Evolutionary conservation across 768 basidiomycete species (phyloP).

Genomic region (Trametes gibbosa): DNA sequence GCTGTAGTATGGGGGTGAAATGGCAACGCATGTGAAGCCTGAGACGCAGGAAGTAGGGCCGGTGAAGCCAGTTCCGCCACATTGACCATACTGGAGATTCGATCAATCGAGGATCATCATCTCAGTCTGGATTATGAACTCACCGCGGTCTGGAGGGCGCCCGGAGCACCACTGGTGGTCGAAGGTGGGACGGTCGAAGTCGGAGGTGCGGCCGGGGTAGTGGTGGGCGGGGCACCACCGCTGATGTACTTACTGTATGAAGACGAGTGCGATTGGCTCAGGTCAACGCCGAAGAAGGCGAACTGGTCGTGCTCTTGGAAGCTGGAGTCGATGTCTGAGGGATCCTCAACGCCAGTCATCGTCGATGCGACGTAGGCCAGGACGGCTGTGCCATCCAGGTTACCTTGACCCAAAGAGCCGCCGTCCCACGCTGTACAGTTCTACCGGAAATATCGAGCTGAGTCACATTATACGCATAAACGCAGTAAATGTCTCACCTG

Average conservation of each 20-base stretch:
- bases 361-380: constrained; percentile 28
- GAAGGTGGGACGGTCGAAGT: constrained; percentile 7
- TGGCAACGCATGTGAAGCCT: constrained; percentile 23
- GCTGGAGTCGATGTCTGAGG: constrained; percentile 26
- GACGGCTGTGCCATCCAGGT: constrained; percentile 24
- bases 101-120: background rate
- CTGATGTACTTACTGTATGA: constrained; percentile 23
- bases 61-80: constrained; percentile 22
- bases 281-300: constrained; percentile 29
- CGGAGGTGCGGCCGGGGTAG: background rate
- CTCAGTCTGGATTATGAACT: background rate
- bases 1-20: constrained; percentile 28
- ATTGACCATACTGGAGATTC: constrained; percentile 23
- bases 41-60: constrained; percentile 23
- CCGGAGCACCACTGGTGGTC: constrained; percentile 9
- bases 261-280: constrained; percentile 24
- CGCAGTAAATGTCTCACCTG: constrained; percentile 18
- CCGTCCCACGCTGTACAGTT: constrained; percentile 31
- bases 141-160: constrained; percentile 22
- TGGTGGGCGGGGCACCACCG: constrained; percentile 5
- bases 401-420: constrained; percentile 27
- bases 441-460: constrained; percentile 3
- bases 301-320: constrained; percentile 30
- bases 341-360: constrained; percentile 23
- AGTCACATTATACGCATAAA: too few relatives aligned